phyloP scores from a whole-genome alignment of 495 filamentous ascomycete genomes.

The Diplogelasinospora grovesii region DNA sequence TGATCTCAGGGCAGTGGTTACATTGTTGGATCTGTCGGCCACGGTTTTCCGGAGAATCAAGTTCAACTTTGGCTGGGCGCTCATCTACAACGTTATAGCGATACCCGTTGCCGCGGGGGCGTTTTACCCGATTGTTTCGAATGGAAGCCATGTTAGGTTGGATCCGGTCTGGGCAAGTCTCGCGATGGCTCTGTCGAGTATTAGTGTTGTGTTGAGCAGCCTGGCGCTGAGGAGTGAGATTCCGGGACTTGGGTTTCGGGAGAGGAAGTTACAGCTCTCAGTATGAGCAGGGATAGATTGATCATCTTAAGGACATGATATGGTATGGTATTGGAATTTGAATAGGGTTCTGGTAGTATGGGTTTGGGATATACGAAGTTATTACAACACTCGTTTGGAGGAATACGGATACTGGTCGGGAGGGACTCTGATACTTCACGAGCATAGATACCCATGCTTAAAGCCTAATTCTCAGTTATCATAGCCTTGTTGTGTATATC shows the following conservation, averaged over 20 bases:
- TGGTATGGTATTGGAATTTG: background rate
- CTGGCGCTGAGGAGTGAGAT: conserved; percentile 52
- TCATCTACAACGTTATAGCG: conserved; percentile 74
- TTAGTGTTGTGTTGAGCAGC: conserved; percentile 72
- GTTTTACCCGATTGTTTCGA: conserved; percentile 59
- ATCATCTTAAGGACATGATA: background rate
- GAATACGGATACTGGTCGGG: no score
- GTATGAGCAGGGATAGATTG: background rate
- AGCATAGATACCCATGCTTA: no score
- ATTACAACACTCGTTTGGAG: background rate
- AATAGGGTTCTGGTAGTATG: background rate
- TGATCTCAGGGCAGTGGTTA: conserved; percentile 61
- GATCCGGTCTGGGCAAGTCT: conserved; percentile 80
- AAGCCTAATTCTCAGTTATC: no score
- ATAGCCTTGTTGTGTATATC: no score
- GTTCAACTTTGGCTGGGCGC: conserved; percentile 84
- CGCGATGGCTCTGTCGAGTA: conserved; percentile 81
- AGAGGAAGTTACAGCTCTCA: conserved; percentile 15
- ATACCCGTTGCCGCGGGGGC: conserved; percentile 81
- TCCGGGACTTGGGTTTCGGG: conserved; percentile 43
- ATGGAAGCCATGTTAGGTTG: conserved; percentile 48
- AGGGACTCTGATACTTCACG: no score
- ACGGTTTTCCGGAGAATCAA: conserved; percentile 72
- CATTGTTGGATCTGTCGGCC: conserved; percentile 62
- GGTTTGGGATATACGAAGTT: no score